Evolutionary conservation across 139 green algal species (phyloP).

Genomic region (Limnomonas spitsbergensis): DNA sequence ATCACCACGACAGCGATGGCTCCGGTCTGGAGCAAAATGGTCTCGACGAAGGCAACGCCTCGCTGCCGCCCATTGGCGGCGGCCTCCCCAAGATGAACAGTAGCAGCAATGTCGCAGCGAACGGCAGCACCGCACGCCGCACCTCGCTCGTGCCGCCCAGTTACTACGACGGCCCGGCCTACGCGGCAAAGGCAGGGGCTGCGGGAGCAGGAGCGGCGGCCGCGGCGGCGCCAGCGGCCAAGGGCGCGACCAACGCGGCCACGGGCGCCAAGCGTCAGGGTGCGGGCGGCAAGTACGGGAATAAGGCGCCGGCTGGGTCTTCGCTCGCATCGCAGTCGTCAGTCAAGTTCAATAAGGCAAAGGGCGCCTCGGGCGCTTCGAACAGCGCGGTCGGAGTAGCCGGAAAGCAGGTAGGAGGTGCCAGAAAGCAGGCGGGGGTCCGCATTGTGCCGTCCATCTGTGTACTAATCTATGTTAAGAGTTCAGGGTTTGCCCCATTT

Average conservation of each 20-base stretch:
- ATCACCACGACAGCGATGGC: not conserved
- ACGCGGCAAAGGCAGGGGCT: not conserved
- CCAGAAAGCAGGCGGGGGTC: too few species aligned
- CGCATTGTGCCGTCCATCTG: too few species aligned
- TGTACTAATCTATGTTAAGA: too few species aligned
- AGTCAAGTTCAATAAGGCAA: constrained; percentile 2
- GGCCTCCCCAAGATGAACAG: not conserved
- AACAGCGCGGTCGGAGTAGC: not conserved
- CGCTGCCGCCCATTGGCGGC: not conserved
- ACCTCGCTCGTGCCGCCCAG: not conserved
- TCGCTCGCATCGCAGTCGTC: not conserved
- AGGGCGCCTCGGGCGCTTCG: not conserved
- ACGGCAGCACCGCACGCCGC: not conserved
- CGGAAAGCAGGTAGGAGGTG: not conserved
- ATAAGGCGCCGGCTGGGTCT: too few species aligned
- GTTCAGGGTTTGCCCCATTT: too few species aligned
- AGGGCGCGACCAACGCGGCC: not conserved
- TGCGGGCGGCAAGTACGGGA: too few species aligned
- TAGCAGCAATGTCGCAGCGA: not conserved
- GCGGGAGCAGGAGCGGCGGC: too few species aligned
- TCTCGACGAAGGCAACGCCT: not conserved
- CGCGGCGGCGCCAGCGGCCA: too few species aligned
- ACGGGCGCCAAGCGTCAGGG: not conserved
- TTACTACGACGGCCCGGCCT: not conserved
- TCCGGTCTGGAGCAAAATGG: not conserved